phyloP scores from a whole-genome alignment of 2,329 filamentous ascomycete genomes.

The Hypoxylon sp. region DNA sequence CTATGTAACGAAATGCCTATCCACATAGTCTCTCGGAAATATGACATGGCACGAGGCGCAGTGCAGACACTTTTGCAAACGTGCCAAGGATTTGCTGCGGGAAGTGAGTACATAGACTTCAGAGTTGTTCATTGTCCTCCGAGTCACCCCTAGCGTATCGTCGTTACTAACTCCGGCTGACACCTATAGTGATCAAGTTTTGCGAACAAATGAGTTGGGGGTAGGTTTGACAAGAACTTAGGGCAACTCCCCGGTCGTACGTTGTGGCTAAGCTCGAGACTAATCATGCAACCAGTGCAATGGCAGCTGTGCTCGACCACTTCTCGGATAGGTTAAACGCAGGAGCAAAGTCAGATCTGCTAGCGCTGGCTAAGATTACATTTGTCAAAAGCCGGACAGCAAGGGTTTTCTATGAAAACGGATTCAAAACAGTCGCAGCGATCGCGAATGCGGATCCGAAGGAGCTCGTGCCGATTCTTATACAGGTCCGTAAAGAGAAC shows the following conservation, averaged over 20 bases:
- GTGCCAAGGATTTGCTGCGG: conserved; percentile 83
- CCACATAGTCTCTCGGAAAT: conserved; percentile 78
- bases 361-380: conserved; percentile 79
- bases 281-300: conserved; percentile 64
- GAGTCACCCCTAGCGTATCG: background rate
- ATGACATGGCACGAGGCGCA: conserved; percentile 76
- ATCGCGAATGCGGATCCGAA: conserved; percentile 78
- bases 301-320: conserved; percentile 80
- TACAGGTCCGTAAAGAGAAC: conserved; percentile 68
- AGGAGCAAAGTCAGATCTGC: conserved; percentile 78
- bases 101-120: conserved; percentile 58
- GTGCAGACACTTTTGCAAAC: conserved; percentile 81
- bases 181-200: conserved; percentile 74
- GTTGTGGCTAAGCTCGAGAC: conserved; percentile 15
- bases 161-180: conserved; percentile 25
- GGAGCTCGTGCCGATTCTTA: conserved; percentile 78
- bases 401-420: conserved; percentile 81
- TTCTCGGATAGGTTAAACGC: conserved; percentile 81
- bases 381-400: conserved; percentile 85
- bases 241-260: background rate
- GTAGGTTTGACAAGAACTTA: conserved; percentile 55
- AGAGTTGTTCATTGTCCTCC: background rate
- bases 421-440: conserved; percentile 76
- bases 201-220: conserved; percentile 83
- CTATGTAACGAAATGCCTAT: conserved; percentile 83